Conservation (phyloP, 768 basidiomycete species). For the Leccinum disarticulatum region DNA sequence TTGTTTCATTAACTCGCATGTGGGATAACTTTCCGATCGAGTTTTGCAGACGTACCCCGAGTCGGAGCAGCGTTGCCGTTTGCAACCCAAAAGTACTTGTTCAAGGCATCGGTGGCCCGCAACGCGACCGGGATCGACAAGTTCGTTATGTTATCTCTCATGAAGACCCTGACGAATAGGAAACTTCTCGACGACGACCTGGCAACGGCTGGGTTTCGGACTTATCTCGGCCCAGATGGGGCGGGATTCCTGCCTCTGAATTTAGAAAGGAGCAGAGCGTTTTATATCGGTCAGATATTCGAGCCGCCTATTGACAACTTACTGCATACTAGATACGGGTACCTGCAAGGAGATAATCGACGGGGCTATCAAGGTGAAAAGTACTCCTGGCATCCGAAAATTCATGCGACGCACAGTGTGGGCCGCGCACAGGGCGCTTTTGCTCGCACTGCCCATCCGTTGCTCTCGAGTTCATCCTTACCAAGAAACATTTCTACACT, state of each 20-base stretch:
- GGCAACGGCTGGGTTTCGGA: constrained; percentile 37
- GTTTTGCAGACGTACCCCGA: constrained; percentile 21
- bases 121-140: constrained; percentile 23
- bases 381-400: constrained; percentile 28
- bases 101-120: neutral
- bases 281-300: constrained; percentile 37
- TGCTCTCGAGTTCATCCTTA: constrained; percentile 20
- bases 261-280: constrained; percentile 36
- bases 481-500: constrained; percentile 44
- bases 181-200: constrained; percentile 38
- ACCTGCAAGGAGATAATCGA: constrained; percentile 45
- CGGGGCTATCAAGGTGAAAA: constrained; percentile 52
- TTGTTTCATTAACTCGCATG: neutral
- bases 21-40: constrained; percentile 25
- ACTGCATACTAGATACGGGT: constrained; percentile 33
- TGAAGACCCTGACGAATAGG: constrained; percentile 21
- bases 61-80: constrained; percentile 23
- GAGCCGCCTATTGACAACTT: neutral
- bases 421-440: constrained; percentile 38
- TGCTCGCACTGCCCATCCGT: constrained; percentile 31
- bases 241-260: constrained; percentile 34
- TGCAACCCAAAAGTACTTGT: constrained; percentile 17
- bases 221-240: constrained; percentile 39
- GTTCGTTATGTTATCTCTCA: constrained; percentile 6
- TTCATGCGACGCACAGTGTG: constrained; percentile 26